phyloP scores from a whole-genome alignment of 1,284 basidiomycete genomes.

The Puccinia brachypodii region DNA sequence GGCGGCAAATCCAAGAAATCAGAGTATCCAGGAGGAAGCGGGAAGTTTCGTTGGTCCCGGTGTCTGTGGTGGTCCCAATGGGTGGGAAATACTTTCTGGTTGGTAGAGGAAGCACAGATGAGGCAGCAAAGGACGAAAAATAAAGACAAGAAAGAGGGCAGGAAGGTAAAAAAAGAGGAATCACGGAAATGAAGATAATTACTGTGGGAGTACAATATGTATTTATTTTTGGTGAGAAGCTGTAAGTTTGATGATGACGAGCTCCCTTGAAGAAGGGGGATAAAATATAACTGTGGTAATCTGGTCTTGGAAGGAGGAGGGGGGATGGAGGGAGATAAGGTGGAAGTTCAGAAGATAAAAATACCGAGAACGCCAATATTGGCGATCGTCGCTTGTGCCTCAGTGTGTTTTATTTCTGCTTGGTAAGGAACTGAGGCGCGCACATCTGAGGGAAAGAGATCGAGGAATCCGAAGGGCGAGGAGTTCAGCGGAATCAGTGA shows the following conservation, averaged over 20 bases:
- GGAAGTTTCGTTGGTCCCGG: background rate
- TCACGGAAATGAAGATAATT: background rate
- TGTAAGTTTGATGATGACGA: slow-evolving; percentile 18
- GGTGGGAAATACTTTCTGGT: background rate
- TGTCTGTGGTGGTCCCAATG: background rate
- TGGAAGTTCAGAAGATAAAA: background rate
- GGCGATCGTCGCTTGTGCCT: background rate
- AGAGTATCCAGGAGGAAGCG: slow-evolving; percentile 7
- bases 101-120: background rate
- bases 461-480: too few species aligned
- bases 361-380: slow-evolving; percentile 20
- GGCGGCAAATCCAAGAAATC: slow-evolving; percentile 10
- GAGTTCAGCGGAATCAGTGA: too few species aligned
- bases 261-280: slow-evolving; percentile 10
- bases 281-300: background rate
- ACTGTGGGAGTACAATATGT: background rate
- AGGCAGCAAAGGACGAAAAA: background rate
- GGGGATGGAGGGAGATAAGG: background rate
- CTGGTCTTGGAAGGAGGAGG: too few species aligned
- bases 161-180: background rate
- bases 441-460: background rate
- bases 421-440: background rate
- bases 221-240: slow-evolving; percentile 4
- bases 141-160: background rate
- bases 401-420: background rate